Percentiles rank a stretch among this genome's conserved stretches.
Conservation (phyloP, 495 filamentous ascomycete species). For the Cercophora scortea region DNA sequence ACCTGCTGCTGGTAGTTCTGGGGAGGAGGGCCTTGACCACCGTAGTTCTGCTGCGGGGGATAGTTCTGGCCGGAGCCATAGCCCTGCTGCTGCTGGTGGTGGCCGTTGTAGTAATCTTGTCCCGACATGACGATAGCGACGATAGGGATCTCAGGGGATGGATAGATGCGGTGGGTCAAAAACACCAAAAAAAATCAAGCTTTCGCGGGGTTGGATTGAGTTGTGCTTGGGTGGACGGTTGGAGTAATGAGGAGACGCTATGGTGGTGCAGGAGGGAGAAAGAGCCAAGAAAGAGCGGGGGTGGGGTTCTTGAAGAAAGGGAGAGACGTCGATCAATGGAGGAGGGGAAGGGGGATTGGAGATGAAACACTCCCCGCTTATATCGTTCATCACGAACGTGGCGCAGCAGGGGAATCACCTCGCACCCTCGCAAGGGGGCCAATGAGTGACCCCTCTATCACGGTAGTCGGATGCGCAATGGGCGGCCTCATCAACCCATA, state of each 20-base stretch:
- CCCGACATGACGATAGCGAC: background rate
- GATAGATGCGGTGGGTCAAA: background rate
- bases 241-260: background rate
- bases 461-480: too few species aligned
- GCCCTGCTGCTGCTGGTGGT: background rate
- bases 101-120: background rate
- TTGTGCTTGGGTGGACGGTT: background rate
- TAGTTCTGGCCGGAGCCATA: conserved; percentile 1
- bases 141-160: background rate
- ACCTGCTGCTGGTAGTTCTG: conserved; percentile 1
- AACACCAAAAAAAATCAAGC: too few species aligned
- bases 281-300: background rate
- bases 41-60: background rate
- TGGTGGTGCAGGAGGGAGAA: background rate
- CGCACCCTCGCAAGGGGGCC: too few species aligned
- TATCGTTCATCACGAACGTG: background rate
- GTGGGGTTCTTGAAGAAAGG: background rate
- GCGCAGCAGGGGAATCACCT: background rate
- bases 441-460: too few species aligned
- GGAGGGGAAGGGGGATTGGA: background rate
- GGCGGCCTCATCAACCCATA: background rate
- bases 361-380: background rate
- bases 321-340: background rate
- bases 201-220: too few species aligned
- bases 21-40: background rate